Conservation (phyloP, 2,329 filamentous ascomycete genomes). For the Paecilomyces niveus region DNA sequence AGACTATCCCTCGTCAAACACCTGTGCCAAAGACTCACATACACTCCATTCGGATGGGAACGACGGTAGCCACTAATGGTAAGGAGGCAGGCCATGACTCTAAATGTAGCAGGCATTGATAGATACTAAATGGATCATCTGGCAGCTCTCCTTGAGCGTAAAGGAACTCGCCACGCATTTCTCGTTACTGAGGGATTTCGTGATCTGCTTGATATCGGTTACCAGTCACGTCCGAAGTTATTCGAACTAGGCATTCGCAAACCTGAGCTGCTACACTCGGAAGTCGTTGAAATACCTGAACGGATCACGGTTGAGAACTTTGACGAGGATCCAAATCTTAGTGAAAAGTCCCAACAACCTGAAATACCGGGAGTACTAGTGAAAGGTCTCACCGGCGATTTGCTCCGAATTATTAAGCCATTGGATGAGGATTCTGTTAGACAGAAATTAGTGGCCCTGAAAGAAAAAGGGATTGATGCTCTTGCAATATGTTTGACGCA, state of each 20-base stretch:
- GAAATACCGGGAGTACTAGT: not conserved
- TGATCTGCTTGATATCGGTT: conserved; percentile 82
- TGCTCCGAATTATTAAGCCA: not conserved
- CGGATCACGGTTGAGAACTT: conserved; percentile 72
- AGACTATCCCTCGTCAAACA: conserved; percentile 54
- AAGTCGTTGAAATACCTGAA: conserved; percentile 84
- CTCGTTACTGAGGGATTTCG: conserved; percentile 66
- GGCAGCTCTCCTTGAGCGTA: conserved; percentile 66
- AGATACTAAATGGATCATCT: too few species aligned
- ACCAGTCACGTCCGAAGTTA: conserved; percentile 81
- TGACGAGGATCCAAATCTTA: conserved; percentile 53
- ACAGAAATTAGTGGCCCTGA: conserved; percentile 41
- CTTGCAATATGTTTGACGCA: too few species aligned
- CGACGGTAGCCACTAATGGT: conserved; percentile 85
- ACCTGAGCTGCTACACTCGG: conserved; percentile 78
- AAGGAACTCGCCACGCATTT: conserved; percentile 81
- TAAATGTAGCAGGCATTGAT: too few species aligned
- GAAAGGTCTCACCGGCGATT: not conserved
- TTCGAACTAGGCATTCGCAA: conserved; percentile 85
- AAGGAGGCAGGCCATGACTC: too few species aligned
- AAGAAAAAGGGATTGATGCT: too few species aligned
- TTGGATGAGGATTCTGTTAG: conserved; percentile 21
- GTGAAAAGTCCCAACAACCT: too few species aligned
- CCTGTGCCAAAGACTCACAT: conserved; percentile 71
- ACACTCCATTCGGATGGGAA: conserved; percentile 91